Base-by-base conservation (phyloP, 495 filamentous ascomycete genomes). In the Elaphomyces granulatus region DNA sequence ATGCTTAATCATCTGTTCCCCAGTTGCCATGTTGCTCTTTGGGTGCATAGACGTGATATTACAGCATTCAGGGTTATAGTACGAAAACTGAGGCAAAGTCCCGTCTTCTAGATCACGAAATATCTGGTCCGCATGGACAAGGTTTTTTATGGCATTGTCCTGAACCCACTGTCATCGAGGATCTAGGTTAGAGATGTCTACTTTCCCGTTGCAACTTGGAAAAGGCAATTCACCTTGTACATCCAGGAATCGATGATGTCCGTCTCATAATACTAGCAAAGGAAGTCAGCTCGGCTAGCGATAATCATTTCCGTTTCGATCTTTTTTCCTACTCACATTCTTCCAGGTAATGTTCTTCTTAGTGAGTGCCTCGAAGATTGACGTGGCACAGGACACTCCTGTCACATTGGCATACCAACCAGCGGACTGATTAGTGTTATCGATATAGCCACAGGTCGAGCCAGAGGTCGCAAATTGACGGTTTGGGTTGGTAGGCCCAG, bases 1-100 rank as follows among this genome's bases (percentile, higher is more conserved):
- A 32, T 60, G 57, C 51, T 70, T 70, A 53, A 68, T 54, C 55
- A 66, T 59, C 37, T 57, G 52, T 50, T 68, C 64, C 35, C 64
- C 66, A 2, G 56, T 45, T 3, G 55, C 59, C 53, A 64, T 63
- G 42, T 54, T 59, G 26, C 55, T 59, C 10, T 58, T 58, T 2
- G 63, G 66, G 45, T 69, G 64, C 54, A 67, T 63, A 6, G 61
- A 65, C 32, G 58, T 58, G 18, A 63, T 57, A 17, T 44, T 50
- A 51, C 64, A 70, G 53, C 66, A 68, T 34, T 63, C 59, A 0
- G 66, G 64, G 51, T 70, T 70, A 55, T 67, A 56, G 47, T 66
- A 68, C 0, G 59, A 66, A 48, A 68, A 61, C 7, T 53, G 47
- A 12, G 66, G 61, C 10, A 68, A 53, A 0, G 53, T 68, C 14